Percentiles rank a stretch among this genome's conserved stretches.
Evolutionary conservation across 2,329 filamentous ascomycete genomes (phyloP).

Genomic region (Alternaria brassicae): DNA sequence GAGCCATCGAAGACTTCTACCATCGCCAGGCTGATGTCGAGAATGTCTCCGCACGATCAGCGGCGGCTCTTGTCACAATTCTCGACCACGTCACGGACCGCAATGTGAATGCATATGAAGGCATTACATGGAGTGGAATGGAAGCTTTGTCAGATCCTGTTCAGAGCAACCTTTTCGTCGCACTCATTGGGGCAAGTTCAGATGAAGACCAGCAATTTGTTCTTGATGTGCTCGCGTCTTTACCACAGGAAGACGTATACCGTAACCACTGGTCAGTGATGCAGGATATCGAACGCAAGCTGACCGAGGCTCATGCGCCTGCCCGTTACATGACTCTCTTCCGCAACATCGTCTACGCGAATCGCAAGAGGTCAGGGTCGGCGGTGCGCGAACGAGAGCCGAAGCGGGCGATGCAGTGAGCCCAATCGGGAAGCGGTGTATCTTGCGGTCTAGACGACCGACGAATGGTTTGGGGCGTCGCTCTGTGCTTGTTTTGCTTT

Average conservation of each 20-base stretch:
- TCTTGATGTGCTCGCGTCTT: slow-evolving; percentile 34
- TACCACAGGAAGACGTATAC: slow-evolving; percentile 43
- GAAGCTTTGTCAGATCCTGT: slow-evolving; percentile 33
- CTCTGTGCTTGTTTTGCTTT: slow-evolving; percentile 10
- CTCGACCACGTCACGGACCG: slow-evolving; percentile 43
- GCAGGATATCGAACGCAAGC: slow-evolving; percentile 34
- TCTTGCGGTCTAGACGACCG: neutral
- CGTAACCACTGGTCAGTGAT: slow-evolving; percentile 42
- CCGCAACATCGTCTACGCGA: slow-evolving; percentile 38
- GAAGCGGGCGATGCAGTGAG: slow-evolving; percentile 40
- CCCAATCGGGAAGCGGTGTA: neutral
- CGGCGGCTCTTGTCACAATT: slow-evolving; percentile 41
- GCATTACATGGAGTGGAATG: slow-evolving; percentile 37
- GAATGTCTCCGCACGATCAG: slow-evolving; percentile 35
- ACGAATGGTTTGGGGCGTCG: neutral
- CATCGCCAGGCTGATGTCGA: slow-evolving; percentile 32
- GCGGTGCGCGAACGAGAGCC: slow-evolving; percentile 38
- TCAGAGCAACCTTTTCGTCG: slow-evolving; percentile 44
- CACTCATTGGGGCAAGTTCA: slow-evolving; percentile 34
- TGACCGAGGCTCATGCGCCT: slow-evolving; percentile 35
- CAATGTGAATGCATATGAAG: slow-evolving; percentile 43
- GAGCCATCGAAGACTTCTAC: slow-evolving; percentile 39
- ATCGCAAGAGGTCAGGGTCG: slow-evolving; percentile 43
- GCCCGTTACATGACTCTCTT: slow-evolving; percentile 35
- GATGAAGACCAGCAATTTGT: slow-evolving; percentile 35